Conservation (phyloP, 139 green algal genomes). For the Coelastrella sp. region DNA sequence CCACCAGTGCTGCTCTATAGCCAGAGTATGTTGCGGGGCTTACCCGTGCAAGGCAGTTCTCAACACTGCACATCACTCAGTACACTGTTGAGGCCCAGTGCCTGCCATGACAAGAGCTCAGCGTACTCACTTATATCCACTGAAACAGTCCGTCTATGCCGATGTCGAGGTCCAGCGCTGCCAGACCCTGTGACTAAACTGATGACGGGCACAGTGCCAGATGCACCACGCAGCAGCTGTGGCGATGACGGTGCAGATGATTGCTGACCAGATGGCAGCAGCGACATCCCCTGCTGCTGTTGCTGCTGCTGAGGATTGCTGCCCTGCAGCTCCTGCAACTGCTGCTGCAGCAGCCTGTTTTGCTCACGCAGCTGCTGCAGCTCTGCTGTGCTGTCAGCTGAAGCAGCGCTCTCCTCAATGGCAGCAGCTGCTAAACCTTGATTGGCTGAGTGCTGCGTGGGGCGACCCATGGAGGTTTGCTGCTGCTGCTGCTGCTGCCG, state of each 20-base stretch:
- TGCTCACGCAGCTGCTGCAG: slow-evolving; percentile 21
- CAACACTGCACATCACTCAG: neutral
- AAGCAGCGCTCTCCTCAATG: neutral
- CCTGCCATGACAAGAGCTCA: no score
- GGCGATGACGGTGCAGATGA: neutral
- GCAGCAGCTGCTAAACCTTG: neutral
- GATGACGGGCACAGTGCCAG: neutral
- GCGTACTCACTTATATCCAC: slow-evolving; percentile 34
- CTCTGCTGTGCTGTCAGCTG: no score
- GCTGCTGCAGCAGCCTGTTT: slow-evolving; percentile 15
- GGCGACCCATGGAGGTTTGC: neutral
- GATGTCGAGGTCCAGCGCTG: neutral
- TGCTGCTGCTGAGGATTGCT: slow-evolving; percentile 13
- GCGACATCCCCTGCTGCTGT: neutral
- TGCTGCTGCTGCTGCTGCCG: neutral
- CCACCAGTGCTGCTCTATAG: neutral
- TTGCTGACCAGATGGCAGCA: neutral
- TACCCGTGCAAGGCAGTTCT: neutral
- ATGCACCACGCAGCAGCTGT: slow-evolving; percentile 1
- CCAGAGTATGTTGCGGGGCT: neutral
- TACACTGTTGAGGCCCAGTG: no score
- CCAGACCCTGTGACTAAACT: neutral
- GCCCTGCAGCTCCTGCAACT: neutral
- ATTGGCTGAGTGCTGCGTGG: neutral
- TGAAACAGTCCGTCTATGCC: neutral